Evolutionary conservation across 257 asterid species (phyloP), one percentile per base, ranked within the genome.

Genomic region (Penstemon barbatus): DNA sequence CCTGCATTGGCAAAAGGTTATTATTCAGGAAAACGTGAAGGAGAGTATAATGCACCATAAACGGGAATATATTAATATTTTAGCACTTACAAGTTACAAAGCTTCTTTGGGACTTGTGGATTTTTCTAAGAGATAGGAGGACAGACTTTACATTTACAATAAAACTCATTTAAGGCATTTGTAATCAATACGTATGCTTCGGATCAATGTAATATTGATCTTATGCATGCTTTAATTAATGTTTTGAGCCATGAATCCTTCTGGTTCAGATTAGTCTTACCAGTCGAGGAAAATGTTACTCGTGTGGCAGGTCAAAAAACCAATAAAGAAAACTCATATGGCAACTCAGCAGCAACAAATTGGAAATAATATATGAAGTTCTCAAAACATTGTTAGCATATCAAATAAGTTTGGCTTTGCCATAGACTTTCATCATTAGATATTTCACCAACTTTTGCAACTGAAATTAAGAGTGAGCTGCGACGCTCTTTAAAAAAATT

Each of bases 1-100:
- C 78, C 96, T 89, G 91, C 77, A 75, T 55, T 36, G 39, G 33
- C 37, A 52, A 69, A 65, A 58, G 50, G 9, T 48, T 13, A 65
- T 62, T 64, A 59, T 49, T 57, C 39, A 33, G 54, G 48, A 15
- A 33, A 63, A 38, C 25, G 8, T 43, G 33, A 60, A 18, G 9
- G 55, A 69, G 9, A 38, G 5, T 54, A 33, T 33, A 18, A 56
- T 54, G 15, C 45, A 49, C 8, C 11, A 44, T 13, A 46, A 43
- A 43, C 7, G 44, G 49, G 64, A 25, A 38, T 41, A 11, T 43
- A 37, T 55, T 3, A 9, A 37, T 44, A 51, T 50, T 50, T 40
- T 44, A 25, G 7, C 38, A 9, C 60, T 49, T 12, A 65, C 52
- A 15, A 15, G 18, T 49, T 12, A 65, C 33, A 25, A 25, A 25